Evolutionary conservation across 345 rosid genomes (phyloP), one percentile per base, ranked within the genome.

Genomic region (Clarkia xantiana): DNA sequence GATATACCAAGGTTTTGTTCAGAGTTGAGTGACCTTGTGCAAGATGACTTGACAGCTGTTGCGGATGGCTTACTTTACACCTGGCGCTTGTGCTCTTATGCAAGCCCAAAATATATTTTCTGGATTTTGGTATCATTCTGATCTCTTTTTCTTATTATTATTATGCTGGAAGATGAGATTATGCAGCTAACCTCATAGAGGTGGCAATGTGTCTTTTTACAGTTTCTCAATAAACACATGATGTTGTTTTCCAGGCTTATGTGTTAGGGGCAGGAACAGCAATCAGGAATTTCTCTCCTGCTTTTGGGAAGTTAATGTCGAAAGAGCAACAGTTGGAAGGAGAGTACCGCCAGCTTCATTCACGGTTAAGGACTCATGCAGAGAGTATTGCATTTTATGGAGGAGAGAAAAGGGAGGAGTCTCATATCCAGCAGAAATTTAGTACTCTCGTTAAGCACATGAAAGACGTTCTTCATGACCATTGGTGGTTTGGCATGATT

Each of bases 401-500:
- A 40, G 99, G 99, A 60, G 99, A 87, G 78, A 66, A 18, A 14
- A 80, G 88, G 62, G 99, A 93, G 74, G 94, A 78, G 54, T 84
- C 72, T 67, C 90, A 93, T 65, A 82, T 93, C 67, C 82, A 84
- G 65, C 71, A 72, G 66, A 93, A 84, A 68, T 93, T 93, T 73
- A 78, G 57, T 68, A 63, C 71, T 59, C 87, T 93, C 36, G 68
- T 77, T 61, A 67, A 65, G 50, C 99, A 93, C 67, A 62, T 93
- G 81, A 68, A 79, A 25, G 54, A 44, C 29, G 99, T 93, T 53
- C 88, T 78, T 69, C 94, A 82, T 59, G 88, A 93, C 17, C 93
- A 87, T 58, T 93, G 99, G 99, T 93, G 99, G 99, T 93, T 93
- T 72, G 96, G 95, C 69, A 93, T 93, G 95, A 84, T 93, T 69